phyloP scores from a whole-genome alignment of 139 green algal genomes.

The Ulvella scutata region DNA sequence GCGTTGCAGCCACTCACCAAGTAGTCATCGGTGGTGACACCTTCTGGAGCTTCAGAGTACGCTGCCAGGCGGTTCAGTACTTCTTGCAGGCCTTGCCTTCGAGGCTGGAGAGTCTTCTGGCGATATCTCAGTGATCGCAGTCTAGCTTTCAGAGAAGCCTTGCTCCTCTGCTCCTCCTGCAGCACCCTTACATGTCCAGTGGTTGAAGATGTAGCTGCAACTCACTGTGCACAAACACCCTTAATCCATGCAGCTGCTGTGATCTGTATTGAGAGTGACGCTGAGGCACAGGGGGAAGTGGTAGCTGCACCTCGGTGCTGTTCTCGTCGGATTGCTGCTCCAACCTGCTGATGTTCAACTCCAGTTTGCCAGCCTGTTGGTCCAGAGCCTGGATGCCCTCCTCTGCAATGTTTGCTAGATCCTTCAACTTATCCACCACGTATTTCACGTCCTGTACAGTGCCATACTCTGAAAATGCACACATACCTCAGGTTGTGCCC shows the following conservation, averaged over 20 bases:
- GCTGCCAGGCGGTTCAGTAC: background rate
- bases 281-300: no score
- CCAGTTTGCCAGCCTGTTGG: background rate
- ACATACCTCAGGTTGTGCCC: no score
- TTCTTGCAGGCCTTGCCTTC: background rate
- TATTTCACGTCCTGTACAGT: background rate
- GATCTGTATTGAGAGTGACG: no score
- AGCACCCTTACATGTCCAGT: no score
- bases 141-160: background rate
- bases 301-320: background rate
- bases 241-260: no score
- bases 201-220: no score
- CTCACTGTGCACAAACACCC: no score
- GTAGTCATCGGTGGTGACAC: background rate
- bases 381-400: background rate
- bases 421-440: background rate
- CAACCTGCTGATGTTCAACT: background rate
- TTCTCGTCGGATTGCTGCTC: background rate
- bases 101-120: background rate
- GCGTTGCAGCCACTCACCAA: background rate
- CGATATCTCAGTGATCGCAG: background rate
- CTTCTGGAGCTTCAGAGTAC: background rate
- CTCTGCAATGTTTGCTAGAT: background rate
- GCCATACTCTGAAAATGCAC: no score
- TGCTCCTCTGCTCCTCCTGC: background rate